Percentiles rank a stretch among this genome's conserved stretches.
These are phyloP conservation scores for Anthostomella pinea DNA, from an alignment of 2,329 filamentous ascomycete species.

Conservation along the genomic window DNA sequence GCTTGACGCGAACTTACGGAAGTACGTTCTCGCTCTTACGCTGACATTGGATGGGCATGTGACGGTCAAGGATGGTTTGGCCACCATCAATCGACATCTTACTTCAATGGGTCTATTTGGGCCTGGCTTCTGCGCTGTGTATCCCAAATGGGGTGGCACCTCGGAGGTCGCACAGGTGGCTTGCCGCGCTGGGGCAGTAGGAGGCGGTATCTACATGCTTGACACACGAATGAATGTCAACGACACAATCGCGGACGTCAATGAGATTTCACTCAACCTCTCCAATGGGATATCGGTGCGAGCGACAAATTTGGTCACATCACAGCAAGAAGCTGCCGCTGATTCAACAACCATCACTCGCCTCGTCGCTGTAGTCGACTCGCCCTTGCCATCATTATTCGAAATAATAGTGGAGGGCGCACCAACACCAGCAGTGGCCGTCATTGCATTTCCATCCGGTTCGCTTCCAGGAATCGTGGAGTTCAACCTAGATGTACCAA, in stretches of 20 bases:
- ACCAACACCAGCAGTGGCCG: conserved; percentile 69
- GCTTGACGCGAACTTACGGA: conserved; percentile 65
- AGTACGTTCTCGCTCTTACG: conserved; percentile 64
- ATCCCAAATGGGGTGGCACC: conserved; percentile 89
- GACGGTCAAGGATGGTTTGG: conserved; percentile 64
- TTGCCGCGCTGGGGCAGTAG: conserved; percentile 86
- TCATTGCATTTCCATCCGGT: conserved; percentile 62
- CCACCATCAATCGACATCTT: conserved; percentile 74
- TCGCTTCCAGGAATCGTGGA: conserved; percentile 38
- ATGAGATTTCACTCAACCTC: conserved; percentile 46
- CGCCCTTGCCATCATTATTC: conserved; percentile 65
- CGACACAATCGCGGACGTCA: conserved; percentile 21
- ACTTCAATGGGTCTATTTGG: conserved; percentile 86
- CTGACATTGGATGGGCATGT: conserved; percentile 65
- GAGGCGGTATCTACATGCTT: conserved; percentile 86
- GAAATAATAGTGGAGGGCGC: conserved; percentile 69
- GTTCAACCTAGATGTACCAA: conserved; percentile 41
- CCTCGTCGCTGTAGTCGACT: conserved; percentile 67
- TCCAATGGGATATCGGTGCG: conserved; percentile 57
- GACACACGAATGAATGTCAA: conserved; percentile 59
- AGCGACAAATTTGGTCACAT: conserved; percentile 51
- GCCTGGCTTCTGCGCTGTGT: conserved; percentile 81
- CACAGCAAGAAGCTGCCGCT: conserved; percentile 31
- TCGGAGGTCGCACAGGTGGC: conserved; percentile 89
- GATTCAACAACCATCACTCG: conserved; percentile 46